Evolutionary conservation across 805 yeast species (phyloP).

Genomic region (Grigorovia transvaalensis): DNA sequence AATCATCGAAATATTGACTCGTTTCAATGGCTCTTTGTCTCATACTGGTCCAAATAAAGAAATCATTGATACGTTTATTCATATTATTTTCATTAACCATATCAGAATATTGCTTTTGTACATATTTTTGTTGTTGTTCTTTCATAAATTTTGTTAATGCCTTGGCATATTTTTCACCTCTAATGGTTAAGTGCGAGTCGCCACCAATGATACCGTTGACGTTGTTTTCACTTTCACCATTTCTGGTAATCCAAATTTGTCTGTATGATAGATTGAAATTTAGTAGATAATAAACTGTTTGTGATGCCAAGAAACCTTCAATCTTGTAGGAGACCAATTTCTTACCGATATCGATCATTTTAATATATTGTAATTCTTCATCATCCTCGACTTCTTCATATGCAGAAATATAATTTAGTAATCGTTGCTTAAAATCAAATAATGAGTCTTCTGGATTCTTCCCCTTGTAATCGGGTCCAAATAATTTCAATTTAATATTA

Average conservation of each 20-base stretch:
- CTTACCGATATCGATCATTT: conserved; percentile 93
- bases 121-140: conserved; percentile 40
- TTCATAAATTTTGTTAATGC: conserved; percentile 69
- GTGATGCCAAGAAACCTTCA: conserved; percentile 82
- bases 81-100: conserved; percentile 7
- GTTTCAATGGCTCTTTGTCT: conserved; percentile 69
- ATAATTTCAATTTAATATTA: conserved; percentile 72
- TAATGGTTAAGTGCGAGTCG: conserved; percentile 65
- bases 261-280: conserved; percentile 83
- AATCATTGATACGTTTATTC: conserved; percentile 37
- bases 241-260: conserved; percentile 90
- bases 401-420: conserved; percentile 75
- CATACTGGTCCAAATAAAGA: conserved; percentile 92
- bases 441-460: conserved; percentile 78
- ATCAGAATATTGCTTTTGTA: conserved; percentile 13
- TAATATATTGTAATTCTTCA: conserved; percentile 71
- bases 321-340: conserved; percentile 88
- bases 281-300: conserved; percentile 78
- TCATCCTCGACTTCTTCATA: conserved; percentile 82
- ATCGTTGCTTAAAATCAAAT: conserved; percentile 69
- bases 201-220: conserved; percentile 86
- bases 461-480: conserved; percentile 84
- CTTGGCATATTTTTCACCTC: conserved; percentile 66
- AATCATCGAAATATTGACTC: conserved; percentile 64
- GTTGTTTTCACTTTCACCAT: conserved; percentile 86